A percentile compares a stretch with the other conserved stretches of the same genome.
Evolutionary conservation across 1,284 basidiomycete species (phyloP).

Genomic region (Xerocomus tenax): DNA sequence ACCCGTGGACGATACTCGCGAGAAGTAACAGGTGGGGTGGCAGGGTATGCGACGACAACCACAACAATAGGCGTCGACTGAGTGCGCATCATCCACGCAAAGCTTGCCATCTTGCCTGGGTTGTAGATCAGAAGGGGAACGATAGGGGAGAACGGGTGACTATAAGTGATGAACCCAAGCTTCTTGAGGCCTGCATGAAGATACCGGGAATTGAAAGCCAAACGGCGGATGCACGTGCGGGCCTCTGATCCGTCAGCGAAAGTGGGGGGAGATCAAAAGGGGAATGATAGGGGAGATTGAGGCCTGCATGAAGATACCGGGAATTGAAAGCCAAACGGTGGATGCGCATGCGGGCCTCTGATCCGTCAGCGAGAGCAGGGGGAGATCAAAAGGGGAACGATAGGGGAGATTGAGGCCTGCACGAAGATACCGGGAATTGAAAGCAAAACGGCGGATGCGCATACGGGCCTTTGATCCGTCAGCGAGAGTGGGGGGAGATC

Average conservation of each 20-base stretch:
- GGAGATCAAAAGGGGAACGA: no score
- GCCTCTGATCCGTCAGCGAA: slow-evolving; percentile 82
- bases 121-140: slow-evolving; percentile 91
- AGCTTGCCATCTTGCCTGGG: slow-evolving; percentile 86
- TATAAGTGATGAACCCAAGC: slow-evolving; percentile 92
- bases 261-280: no score
- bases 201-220: slow-evolving; percentile 95
- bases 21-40: slow-evolving; percentile 78
- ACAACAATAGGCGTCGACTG: slow-evolving; percentile 76
- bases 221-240: slow-evolving; percentile 67
- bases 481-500: slow-evolving; percentile 55
- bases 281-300: no score
- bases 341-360: no score
- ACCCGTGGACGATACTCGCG: background rate
- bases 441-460: slow-evolving; percentile 82
- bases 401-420: slow-evolving; percentile 81
- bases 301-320: no score
- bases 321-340: no score
- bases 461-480: slow-evolving; percentile 79
- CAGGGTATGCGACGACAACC: slow-evolving; percentile 88
- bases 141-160: slow-evolving; percentile 79
- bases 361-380: no score
- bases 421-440: slow-evolving; percentile 91
- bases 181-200: slow-evolving; percentile 81
- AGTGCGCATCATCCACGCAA: slow-evolving; percentile 83